Base-by-base conservation (phyloP, 257 asterid genomes). In the Parsonsia alboflavescens region DNA sequence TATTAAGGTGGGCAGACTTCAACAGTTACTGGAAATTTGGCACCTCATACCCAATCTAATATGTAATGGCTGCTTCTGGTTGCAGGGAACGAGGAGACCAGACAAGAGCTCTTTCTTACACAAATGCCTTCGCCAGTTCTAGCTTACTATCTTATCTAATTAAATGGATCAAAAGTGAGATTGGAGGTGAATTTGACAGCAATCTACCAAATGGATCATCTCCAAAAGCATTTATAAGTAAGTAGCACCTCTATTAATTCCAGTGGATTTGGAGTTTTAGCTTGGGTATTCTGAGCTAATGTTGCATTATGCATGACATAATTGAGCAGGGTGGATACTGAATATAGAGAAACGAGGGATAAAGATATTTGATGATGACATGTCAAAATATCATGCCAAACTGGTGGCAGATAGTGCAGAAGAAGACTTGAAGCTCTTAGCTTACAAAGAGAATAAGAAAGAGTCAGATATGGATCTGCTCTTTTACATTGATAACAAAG, bases 401-500 rank as follows among this genome's bases (percentile, higher is more conserved):
- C 73, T 81, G 67, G 64, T 83, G 46, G 82, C 82, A 12, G 80
- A 81, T 71, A 75, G 70, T 70, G 66, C 76, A 36, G 78, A 76
- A 57, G 93, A 89, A 58, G 83, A 77, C 68, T 70, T 56, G 15
- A 80, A 80, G 74, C 85, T 78, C 76, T 74, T 75, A 63, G 79
- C 71, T 42, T 44, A 66, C 22, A 73, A 67, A 64, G 79, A 73
- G 50, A 78, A 49, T 65, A 71, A 79, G 75, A 73, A 78, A 59
- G 77, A 76, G 5, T 56, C 78, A 17, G 86, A 80, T 73, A 62
- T 82, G 6, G 89, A 91, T 78, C 42, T 79, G 67, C 77, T 84
- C 72, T 90, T 90, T 71, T 89, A 80, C 85, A 82, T 91, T 26
- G 96, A 89, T 72, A 83, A 78, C 75, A 82, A 84, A 74, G 93